Conservation (phyloP, 495 filamentous ascomycete genomes). For the Penicillium maclennaniae region DNA sequence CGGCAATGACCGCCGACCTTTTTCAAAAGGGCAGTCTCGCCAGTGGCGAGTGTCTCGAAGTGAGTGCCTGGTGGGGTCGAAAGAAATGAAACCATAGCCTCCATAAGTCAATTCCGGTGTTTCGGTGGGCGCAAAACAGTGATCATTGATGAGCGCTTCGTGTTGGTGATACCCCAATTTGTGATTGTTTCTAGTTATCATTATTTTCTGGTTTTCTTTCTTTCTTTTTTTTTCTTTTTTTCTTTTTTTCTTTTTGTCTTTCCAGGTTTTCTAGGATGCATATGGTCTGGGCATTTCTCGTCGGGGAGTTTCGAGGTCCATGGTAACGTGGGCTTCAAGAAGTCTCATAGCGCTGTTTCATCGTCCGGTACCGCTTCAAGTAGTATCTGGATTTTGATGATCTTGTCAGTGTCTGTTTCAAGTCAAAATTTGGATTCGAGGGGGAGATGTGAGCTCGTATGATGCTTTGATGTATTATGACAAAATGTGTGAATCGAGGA, state of each 20-base stretch:
- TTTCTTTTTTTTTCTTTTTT: constrained; percentile 18
- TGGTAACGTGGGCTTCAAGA: constrained; percentile 21
- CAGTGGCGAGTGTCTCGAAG: constrained; percentile 86
- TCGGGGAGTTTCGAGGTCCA: constrained; percentile 9
- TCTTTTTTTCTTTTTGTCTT: constrained; percentile 20
- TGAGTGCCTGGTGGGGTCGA: constrained; percentile 90
- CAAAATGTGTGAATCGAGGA: constrained; percentile 13
- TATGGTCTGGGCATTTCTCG: constrained; percentile 6
- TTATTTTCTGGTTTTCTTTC: too few species aligned
- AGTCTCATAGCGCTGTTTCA: constrained; percentile 75
- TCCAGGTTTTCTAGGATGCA: constrained; percentile 18
- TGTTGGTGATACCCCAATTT: constrained; percentile 47
- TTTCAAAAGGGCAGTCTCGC: constrained; percentile 72
- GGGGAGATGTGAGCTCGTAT: constrained; percentile 20
- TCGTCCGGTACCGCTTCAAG: constrained; percentile 85
- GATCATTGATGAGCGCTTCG: constrained; percentile 37
- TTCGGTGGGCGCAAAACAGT: constrained; percentile 27
- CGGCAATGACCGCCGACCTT: constrained; percentile 79
- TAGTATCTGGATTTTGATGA: constrained; percentile 65
- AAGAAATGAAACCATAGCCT: constrained; percentile 47
- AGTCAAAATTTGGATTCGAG: constrained; percentile 3
- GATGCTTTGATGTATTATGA: constrained; percentile 33
- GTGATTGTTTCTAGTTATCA: too few species aligned
- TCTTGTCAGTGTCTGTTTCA: constrained; percentile 11
- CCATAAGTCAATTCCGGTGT: constrained; percentile 20